Base-by-base conservation (phyloP, 257 asterid genomes). In the Thymus mandschuricus region DNA sequence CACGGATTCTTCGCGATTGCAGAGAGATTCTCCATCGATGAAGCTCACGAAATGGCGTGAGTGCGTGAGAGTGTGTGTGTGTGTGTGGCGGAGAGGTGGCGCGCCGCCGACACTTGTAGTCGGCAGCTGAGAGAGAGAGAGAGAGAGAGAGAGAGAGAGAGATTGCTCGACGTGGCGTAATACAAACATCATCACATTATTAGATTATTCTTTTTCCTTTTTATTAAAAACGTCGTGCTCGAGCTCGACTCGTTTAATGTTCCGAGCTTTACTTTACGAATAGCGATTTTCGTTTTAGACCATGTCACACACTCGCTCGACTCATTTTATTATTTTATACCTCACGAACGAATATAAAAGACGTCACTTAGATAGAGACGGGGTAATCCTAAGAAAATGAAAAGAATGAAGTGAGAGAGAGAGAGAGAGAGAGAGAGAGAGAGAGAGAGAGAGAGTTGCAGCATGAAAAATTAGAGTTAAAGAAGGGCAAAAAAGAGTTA, bases 21-120 rank as follows among this genome's bases (percentile, higher is more conserved):
- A 28, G 60, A 57, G 46, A 73, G 15, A 58, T 64, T 74, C 64
- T 77, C 87, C 87, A 83, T 82, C 44, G 75, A 38, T 33, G 62
- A 68, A 79, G 58, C 8, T 43, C 15, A 67, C 3, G 8, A 50
- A 60, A 69, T 21, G n/a, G 10, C 13, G 74, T 56, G 64, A 8
- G 58, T 46, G 33, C 1, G 34, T 29, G 3, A 21, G 56, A 34
- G 44, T 9, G 41, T 3, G 38, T 1, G 38, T 2, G 38, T 12
- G 33, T 55, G 55, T 50, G 68, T 2, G 64, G 77, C 64, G 74
- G 71, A 57, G 84, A 13, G 76, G 21, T 40, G 69, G 21, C 60
- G 29, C 55, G 58, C n/a, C 46, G 49, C 60, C 52, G 72, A 31
- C 64, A 10, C 72, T 73, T 44, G 58, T 64, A 59, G 28, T 34